Conservation (phyloP, 352 stramenopile genomes). For the Ophiocytium majus region DNA sequence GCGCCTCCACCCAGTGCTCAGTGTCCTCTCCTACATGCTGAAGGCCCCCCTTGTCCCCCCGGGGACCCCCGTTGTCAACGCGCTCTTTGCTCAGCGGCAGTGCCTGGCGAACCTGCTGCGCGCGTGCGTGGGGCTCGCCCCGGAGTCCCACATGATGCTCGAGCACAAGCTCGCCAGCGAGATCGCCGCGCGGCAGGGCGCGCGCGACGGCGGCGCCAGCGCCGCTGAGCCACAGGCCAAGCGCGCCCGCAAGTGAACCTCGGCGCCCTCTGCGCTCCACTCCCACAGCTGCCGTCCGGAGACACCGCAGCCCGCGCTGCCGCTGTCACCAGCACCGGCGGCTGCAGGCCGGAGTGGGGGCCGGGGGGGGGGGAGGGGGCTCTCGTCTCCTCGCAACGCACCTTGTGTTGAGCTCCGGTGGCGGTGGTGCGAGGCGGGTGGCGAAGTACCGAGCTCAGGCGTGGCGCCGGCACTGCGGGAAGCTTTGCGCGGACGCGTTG, state of each 20-base stretch:
- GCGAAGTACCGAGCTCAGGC: no score
- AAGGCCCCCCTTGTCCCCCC: slow-evolving; percentile 97
- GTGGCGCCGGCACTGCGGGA: no score
- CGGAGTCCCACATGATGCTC: slow-evolving; percentile 97
- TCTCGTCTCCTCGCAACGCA: no score
- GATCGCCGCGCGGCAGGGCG: slow-evolving; percentile 62
- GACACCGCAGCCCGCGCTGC: no score
- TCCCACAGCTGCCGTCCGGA: no score
- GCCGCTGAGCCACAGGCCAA: not conserved
- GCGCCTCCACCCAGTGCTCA: slow-evolving; percentile 94
- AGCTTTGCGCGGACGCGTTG: no score
- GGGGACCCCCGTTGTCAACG: slow-evolving; percentile 97
- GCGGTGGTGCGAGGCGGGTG: no score
- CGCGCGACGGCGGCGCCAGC: not conserved
- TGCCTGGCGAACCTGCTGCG: slow-evolving; percentile 97
- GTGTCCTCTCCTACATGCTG: slow-evolving; percentile 96
- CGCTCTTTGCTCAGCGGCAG: slow-evolving; percentile 94
- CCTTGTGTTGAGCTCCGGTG: no score
- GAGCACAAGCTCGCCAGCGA: slow-evolving; percentile 87
- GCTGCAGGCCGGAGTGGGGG: no score
- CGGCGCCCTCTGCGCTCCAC: no score
- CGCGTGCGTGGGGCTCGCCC: slow-evolving; percentile 89
- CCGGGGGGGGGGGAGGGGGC: no score
- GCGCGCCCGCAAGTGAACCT: not conserved
- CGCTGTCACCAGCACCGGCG: no score